Conservation (phyloP, 768 basidiomycete genomes). For the Pholiota molesta region DNA sequence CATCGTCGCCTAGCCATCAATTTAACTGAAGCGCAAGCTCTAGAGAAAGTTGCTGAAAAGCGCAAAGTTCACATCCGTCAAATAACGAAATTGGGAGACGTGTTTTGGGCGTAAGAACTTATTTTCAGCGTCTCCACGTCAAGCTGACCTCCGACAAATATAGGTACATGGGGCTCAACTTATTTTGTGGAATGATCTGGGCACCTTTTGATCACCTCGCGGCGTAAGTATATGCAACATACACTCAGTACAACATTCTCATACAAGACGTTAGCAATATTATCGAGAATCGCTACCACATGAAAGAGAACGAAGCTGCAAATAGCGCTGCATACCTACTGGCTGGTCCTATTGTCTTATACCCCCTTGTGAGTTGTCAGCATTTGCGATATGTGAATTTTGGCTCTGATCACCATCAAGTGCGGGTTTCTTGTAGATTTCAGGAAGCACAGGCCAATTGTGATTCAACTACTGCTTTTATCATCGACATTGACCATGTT, state of each 20-base stretch:
- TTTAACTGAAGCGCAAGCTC: slow-evolving; percentile 60
- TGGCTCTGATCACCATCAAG: slow-evolving; percentile 32
- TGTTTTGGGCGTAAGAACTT: slow-evolving; percentile 76
- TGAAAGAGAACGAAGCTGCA: slow-evolving; percentile 64
- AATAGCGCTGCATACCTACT: slow-evolving; percentile 72
- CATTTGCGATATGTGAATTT: background rate
- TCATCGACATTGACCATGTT: slow-evolving; percentile 63
- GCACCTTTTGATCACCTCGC: slow-evolving; percentile 77
- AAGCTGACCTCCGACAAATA: background rate
- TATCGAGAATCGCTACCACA: slow-evolving; percentile 65
- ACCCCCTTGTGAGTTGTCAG: slow-evolving; percentile 60
- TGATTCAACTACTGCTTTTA: slow-evolving; percentile 57
- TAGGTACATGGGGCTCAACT: slow-evolving; percentile 76
- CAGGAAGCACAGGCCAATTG: slow-evolving; percentile 56
- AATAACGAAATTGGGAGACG: slow-evolving; percentile 69
- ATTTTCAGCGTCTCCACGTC: background rate
- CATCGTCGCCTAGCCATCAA: slow-evolving; percentile 41
- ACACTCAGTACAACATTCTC: slow-evolving; percentile 1
- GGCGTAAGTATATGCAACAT: slow-evolving; percentile 48
- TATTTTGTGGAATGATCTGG: slow-evolving; percentile 80
- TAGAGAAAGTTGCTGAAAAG: slow-evolving; percentile 69
- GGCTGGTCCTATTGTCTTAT: slow-evolving; percentile 67
- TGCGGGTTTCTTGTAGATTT: slow-evolving; percentile 69
- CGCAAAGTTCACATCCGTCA: slow-evolving; percentile 61
- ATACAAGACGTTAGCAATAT: slow-evolving; percentile 54